A percentile compares a stretch with the other conserved stretches of the same genome.
phyloP scores from a whole-genome alignment of 2,329 filamentous ascomycete genomes.

The Cercospora brassicicola region DNA sequence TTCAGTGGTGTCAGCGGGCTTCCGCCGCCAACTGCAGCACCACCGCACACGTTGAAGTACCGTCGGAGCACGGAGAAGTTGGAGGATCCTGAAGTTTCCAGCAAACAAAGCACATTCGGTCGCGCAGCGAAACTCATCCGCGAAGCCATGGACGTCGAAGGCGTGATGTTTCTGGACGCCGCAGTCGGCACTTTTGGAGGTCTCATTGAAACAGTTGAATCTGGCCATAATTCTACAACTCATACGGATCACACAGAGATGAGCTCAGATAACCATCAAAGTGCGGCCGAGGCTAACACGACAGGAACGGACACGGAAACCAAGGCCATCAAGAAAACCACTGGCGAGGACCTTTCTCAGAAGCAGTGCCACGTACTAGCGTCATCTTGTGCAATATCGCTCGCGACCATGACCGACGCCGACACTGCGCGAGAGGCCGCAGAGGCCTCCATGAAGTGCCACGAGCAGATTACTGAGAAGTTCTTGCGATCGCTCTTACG shows the following conservation, averaged over 20 bases:
- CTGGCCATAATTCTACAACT: slow-evolving; percentile 11
- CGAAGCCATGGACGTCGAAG: slow-evolving; percentile 52
- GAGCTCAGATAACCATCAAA: slow-evolving; percentile 26
- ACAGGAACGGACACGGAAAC: slow-evolving; percentile 27
- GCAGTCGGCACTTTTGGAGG: slow-evolving; percentile 34
- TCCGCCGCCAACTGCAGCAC: slow-evolving; percentile 1
- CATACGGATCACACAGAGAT: slow-evolving; percentile 17
- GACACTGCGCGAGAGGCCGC: slow-evolving; percentile 11
- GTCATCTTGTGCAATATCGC: slow-evolving; percentile 20
- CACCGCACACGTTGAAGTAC: slow-evolving; percentile 14
- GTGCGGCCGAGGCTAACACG: slow-evolving; percentile 19
- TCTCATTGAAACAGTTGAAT: slow-evolving; percentile 23
- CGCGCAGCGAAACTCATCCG: slow-evolving; percentile 52
- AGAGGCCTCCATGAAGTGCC: slow-evolving; percentile 13
- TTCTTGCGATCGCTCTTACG: slow-evolving; percentile 32
- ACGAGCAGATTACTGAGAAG: slow-evolving; percentile 26
- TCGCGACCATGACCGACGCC: slow-evolving; percentile 4
- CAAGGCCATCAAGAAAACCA: slow-evolving; percentile 18
- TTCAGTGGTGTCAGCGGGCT: slow-evolving; percentile 13
- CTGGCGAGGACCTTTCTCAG: slow-evolving; percentile 11
- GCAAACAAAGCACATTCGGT: slow-evolving; percentile 42
- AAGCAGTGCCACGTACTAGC: slow-evolving; percentile 29
- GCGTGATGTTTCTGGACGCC: slow-evolving; percentile 48
- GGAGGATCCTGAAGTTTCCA: slow-evolving; percentile 18
- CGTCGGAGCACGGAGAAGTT: slow-evolving; percentile 18